Conservation (phyloP, 192 early-diverging fungal genomes). For the Coemansia sp. region DNA sequence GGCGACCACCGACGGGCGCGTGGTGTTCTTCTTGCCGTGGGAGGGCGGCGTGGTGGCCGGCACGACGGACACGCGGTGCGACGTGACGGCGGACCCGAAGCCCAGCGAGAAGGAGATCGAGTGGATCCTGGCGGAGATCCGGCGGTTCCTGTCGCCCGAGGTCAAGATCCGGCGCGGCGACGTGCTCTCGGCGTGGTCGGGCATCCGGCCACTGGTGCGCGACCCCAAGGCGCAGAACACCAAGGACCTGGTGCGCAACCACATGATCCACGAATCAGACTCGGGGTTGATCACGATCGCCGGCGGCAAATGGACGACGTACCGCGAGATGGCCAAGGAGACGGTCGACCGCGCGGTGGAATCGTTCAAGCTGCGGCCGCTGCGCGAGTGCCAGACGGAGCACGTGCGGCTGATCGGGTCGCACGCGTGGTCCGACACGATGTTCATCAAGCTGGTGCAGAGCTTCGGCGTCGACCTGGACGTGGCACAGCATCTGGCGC, state of each 20-base stretch:
- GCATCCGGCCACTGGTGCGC: constrained; percentile 93
- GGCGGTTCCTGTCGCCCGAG: constrained; percentile 83
- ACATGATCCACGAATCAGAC: constrained; percentile 88
- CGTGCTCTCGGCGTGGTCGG: constrained; percentile 97
- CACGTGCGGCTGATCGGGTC: constrained; percentile 77
- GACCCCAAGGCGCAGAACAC: constrained; percentile 93
- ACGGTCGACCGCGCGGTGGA: constrained; percentile 86
- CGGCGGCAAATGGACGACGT: constrained; percentile 99
- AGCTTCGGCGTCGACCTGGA: constrained; percentile 92
- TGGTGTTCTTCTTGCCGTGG: constrained; percentile 98
- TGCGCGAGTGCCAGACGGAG: constrained; percentile 74
- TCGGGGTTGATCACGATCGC: constrained; percentile 89
- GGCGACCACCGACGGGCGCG: constrained; percentile 88
- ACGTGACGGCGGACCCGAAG: constrained; percentile 78
- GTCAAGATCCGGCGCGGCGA: constrained; percentile 97
- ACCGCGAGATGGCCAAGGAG: constrained; percentile 95
- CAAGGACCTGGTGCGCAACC: constrained; percentile 90
- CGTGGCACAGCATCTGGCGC: constrained; percentile 84
- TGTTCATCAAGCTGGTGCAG: constrained; percentile 96
- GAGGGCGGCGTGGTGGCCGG: constrained; percentile 94
- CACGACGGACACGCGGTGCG: constrained; percentile 90
- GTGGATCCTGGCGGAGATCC: constrained; percentile 93
- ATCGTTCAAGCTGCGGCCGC: constrained; percentile 66
- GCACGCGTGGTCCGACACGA: constrained; percentile 81
- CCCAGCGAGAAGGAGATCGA: constrained; percentile 91